Evolutionary conservation across 192 early-diverging fungal species (phyloP).

Genomic region (Backusella liffmaniae): DNA sequence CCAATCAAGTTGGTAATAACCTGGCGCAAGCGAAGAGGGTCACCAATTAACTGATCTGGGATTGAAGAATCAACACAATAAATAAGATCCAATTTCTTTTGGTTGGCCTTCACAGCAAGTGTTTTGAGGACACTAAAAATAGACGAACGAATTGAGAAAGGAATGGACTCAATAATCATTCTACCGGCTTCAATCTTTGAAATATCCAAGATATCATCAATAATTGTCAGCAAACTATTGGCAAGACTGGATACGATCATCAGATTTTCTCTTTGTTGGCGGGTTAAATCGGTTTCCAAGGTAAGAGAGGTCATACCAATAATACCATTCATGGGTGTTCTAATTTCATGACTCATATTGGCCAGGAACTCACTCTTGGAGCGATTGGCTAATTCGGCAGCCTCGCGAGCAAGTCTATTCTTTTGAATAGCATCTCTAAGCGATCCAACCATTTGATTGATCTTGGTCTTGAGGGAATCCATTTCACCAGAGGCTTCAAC

Average conservation of each 20-base stretch:
- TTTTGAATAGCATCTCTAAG: constrained; percentile 73
- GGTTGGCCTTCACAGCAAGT: constrained; percentile 59
- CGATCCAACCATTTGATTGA: constrained; percentile 70
- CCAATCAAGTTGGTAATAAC: constrained; percentile 72
- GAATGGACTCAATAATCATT: constrained; percentile 62
- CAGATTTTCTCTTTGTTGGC: constrained; percentile 62
- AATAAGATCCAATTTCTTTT: constrained; percentile 60
- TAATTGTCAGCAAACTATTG: constrained; percentile 44
- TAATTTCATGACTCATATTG: constrained; percentile 60
- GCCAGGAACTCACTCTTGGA: constrained; percentile 74
- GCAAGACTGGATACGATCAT: constrained; percentile 44
- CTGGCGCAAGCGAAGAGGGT: constrained; percentile 66
- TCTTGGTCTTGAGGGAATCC: constrained; percentile 59
- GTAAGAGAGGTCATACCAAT: constrained; percentile 66
- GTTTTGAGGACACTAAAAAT: constrained; percentile 61
- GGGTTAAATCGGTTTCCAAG: constrained; percentile 68
- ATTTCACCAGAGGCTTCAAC: constrained; percentile 67
- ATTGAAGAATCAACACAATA: constrained; percentile 58
- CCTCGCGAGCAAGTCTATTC: constrained; percentile 73
- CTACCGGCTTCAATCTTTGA: constrained; percentile 80
- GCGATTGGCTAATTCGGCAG: constrained; percentile 77
- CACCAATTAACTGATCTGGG: constrained; percentile 60
- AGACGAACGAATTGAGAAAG: constrained; percentile 56
- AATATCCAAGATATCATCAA: constrained; percentile 62
- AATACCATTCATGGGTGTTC: constrained; percentile 77